phyloP scores from a whole-genome alignment of 345 rosid genomes.

The Salix udensis region DNA sequence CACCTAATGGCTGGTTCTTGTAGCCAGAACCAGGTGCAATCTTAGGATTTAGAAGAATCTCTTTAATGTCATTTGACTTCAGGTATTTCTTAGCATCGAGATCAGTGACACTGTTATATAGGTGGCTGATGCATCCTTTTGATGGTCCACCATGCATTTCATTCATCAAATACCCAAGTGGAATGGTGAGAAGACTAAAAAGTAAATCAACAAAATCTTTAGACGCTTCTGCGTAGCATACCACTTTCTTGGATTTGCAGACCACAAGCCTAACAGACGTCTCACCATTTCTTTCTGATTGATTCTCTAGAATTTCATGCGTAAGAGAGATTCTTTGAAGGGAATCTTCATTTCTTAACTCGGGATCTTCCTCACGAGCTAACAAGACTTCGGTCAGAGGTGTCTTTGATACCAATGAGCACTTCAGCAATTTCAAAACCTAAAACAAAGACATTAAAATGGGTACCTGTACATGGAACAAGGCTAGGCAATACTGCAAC shows the following conservation, averaged over 20 bases:
- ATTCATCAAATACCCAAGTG: conserved; percentile 20
- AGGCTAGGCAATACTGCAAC: not conserved
- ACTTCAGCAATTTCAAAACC: conserved; percentile 19
- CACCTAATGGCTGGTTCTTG: not conserved
- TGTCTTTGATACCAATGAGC: conserved; percentile 9
- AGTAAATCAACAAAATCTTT: conserved; percentile 29
- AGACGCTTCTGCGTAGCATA: conserved; percentile 23
- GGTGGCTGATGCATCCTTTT: conserved; percentile 8
- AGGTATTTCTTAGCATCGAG: conserved; percentile 14
- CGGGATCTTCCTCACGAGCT: not conserved
- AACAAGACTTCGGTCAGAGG: conserved; percentile 21
- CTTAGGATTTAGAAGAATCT: conserved; percentile 17
- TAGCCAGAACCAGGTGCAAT: conserved; percentile 12
- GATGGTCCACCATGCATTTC: not conserved
- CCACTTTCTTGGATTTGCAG: conserved; percentile 24
- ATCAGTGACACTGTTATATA: conserved; percentile 8
- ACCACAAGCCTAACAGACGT: conserved; percentile 10
- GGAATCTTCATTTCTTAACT: not conserved
- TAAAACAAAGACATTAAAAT: conserved; percentile 16
- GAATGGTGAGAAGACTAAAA: conserved; percentile 30
- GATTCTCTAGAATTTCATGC: not conserved
- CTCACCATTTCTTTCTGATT: not conserved
- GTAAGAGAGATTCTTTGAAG: not conserved
- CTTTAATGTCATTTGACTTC: not conserved
- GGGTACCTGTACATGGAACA: not conserved